phyloP scores from a whole-genome alignment of 2,329 filamentous ascomycete genomes.

The Penicillium sumatraense region DNA sequence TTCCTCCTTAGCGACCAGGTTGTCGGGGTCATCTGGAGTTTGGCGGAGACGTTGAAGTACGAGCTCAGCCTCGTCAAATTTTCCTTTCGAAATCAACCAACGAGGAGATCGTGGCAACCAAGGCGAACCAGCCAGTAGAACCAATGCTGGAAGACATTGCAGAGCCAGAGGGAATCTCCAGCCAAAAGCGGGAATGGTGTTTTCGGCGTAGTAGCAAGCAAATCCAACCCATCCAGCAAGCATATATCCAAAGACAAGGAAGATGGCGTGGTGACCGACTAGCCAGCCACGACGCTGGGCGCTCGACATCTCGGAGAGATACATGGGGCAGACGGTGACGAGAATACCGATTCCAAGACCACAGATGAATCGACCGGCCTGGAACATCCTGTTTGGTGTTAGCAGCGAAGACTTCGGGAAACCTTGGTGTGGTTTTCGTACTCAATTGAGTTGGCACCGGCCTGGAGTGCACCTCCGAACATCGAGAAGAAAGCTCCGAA shows the following conservation, averaged over 20 bases:
- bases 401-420: neutral
- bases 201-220: slow-evolving; percentile 49
- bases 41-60: slow-evolving; percentile 48
- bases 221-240: slow-evolving; percentile 51
- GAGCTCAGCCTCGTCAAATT: slow-evolving; percentile 50
- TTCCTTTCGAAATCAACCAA: slow-evolving; percentile 55
- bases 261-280: slow-evolving; percentile 52
- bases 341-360: slow-evolving; percentile 50
- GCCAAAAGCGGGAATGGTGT: slow-evolving; percentile 43
- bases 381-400: slow-evolving; percentile 44
- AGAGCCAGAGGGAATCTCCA: slow-evolving; percentile 53
- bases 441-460: slow-evolving; percentile 50
- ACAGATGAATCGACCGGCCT: slow-evolving; percentile 48
- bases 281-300: slow-evolving; percentile 50
- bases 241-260: slow-evolving; percentile 55
- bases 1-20: slow-evolving; percentile 52
- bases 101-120: slow-evolving; percentile 54
- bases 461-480: slow-evolving; percentile 54
- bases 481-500: slow-evolving; percentile 50
- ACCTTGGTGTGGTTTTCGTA: slow-evolving; percentile 26
- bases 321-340: slow-evolving; percentile 52
- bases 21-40: slow-evolving; percentile 43
- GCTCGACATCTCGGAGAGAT: slow-evolving; percentile 49
- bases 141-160: slow-evolving; percentile 45
- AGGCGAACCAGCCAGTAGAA: slow-evolving; percentile 46